Evolutionary conservation across 257 asterid species (phyloP).

Genomic region (Nicotiana tomentosiformis): DNA sequence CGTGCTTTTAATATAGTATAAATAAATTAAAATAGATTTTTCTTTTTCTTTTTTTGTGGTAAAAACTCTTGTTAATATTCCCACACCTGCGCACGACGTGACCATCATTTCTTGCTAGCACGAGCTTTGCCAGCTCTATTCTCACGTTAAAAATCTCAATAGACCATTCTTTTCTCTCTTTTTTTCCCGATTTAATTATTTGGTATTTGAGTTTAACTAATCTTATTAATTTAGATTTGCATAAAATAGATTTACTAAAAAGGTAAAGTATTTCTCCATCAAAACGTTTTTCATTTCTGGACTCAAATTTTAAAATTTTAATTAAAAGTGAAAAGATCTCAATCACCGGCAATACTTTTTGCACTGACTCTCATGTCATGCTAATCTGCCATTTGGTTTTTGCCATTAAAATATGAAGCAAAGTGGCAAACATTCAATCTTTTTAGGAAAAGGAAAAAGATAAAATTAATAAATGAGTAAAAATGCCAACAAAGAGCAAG

Average conservation of each 20-base stretch:
- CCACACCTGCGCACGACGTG: slow-evolving; percentile 23
- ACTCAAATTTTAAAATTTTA: too few relatives aligned
- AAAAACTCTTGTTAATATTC: not conserved
- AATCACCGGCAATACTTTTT: not conserved
- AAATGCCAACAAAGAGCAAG: slow-evolving; percentile 37
- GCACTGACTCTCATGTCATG: not conserved
- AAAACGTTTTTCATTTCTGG: not conserved
- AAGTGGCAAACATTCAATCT: not conserved
- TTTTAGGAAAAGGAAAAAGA: not conserved
- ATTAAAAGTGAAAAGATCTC: too few relatives aligned
- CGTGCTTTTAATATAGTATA: too few relatives aligned
- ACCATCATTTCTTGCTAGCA: slow-evolving; percentile 48
- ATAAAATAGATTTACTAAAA: too few relatives aligned
- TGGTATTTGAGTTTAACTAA: not conserved
- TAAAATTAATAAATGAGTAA: not conserved
- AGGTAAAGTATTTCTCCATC: not conserved
- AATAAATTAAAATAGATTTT: too few relatives aligned
- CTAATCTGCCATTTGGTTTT: not conserved
- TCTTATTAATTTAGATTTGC: not conserved
- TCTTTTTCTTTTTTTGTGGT: not conserved
- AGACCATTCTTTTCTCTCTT: not conserved
- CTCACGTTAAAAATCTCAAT: not conserved
- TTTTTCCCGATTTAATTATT: not conserved
- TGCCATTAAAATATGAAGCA: not conserved
- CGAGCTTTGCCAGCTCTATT: slow-evolving; percentile 27